These are phyloP conservation scores for Boletus vinaceobasis DNA, from an alignment of 768 basidiomycete species.

Conservation along the genomic window DNA sequence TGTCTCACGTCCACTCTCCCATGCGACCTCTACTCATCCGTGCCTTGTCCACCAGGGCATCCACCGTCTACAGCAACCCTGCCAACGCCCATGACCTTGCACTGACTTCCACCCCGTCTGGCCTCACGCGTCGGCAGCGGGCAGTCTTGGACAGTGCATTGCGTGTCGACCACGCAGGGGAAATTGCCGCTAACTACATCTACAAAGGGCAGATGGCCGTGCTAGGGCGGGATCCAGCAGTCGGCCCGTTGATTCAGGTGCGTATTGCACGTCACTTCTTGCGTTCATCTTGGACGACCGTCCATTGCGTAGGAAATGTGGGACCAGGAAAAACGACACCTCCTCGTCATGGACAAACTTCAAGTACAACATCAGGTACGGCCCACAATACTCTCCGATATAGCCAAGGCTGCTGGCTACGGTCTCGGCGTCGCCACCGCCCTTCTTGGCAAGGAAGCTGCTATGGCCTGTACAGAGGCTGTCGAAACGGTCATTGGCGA, in stretches of 20 bases:
- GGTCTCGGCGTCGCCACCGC: slow-evolving; percentile 84
- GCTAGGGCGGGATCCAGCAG: slow-evolving; percentile 53
- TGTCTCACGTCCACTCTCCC: slow-evolving; percentile 6
- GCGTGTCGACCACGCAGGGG: slow-evolving; percentile 93
- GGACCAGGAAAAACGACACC: slow-evolving; percentile 92
- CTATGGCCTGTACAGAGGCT: slow-evolving; percentile 98
- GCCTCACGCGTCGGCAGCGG: slow-evolving; percentile 49
- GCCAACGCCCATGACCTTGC: slow-evolving; percentile 36
- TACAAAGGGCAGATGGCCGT: slow-evolving; percentile 85
- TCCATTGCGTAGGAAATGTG: slow-evolving; percentile 79
- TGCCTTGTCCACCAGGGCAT: slow-evolving; percentile 35
- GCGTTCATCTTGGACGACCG: slow-evolving; percentile 2
- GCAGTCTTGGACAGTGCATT: slow-evolving; percentile 60
- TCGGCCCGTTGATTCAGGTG: slow-evolving; percentile 73
- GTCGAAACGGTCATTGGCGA: slow-evolving; percentile 98
- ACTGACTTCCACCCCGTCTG: slow-evolving; percentile 51
- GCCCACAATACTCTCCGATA: slow-evolving; percentile 78
- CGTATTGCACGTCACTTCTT: slow-evolving; percentile 19
- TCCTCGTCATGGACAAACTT: slow-evolving; percentile 80
- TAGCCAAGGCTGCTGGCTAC: slow-evolving; percentile 86
- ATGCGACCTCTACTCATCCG: slow-evolving; percentile 17
- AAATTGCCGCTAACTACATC: slow-evolving; percentile 94
- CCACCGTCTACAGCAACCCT: slow-evolving; percentile 48
- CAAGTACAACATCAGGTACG: slow-evolving; percentile 80
- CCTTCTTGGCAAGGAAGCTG: slow-evolving; percentile 85